phyloP scores from a whole-genome alignment of 208 protist genomes.

The Leishmania gerbilli region DNA sequence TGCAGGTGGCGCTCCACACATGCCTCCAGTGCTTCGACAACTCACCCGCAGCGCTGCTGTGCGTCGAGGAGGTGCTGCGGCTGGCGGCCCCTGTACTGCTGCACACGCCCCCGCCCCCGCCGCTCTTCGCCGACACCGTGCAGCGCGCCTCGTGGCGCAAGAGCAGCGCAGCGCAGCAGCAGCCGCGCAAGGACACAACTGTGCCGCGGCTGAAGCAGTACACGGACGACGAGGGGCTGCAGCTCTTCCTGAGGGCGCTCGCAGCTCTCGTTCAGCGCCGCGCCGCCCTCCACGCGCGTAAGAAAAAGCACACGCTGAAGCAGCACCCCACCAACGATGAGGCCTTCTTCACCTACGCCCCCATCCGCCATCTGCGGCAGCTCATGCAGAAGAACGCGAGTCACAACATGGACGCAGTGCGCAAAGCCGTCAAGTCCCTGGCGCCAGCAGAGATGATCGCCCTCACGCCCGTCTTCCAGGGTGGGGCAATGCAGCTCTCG shows the following conservation, averaged over 20 bases:
- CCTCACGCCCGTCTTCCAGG: conserved; percentile 37
- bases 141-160: conserved; percentile 20
- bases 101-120: conserved; percentile 7
- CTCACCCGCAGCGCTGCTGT: conserved; percentile 44
- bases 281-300: conserved; percentile 46
- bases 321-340: conserved; percentile 21
- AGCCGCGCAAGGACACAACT: conserved; percentile 34
- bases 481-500: conserved; percentile 17
- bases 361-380: conserved; percentile 52
- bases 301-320: conserved; percentile 51
- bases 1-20: conserved; percentile 34
- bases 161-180: conserved; percentile 12
- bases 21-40: conserved; percentile 36
- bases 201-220: conserved; percentile 47
- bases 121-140: background rate
- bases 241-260: conserved; percentile 52
- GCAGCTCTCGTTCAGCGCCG: conserved; percentile 48
- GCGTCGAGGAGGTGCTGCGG: conserved; percentile 63
- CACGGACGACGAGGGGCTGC: conserved; percentile 37
- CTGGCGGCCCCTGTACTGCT: conserved; percentile 60
- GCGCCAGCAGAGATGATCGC: conserved; percentile 45
- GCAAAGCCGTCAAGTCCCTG: conserved; percentile 20
- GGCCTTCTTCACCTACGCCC: conserved; percentile 44
- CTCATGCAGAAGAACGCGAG: conserved; percentile 26
- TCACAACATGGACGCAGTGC: conserved; percentile 22